Evolutionary conservation across 768 basidiomycete species (phyloP), one percentile per base, ranked within the genome.

Genomic region (Phanerochaete carnosa): DNA sequence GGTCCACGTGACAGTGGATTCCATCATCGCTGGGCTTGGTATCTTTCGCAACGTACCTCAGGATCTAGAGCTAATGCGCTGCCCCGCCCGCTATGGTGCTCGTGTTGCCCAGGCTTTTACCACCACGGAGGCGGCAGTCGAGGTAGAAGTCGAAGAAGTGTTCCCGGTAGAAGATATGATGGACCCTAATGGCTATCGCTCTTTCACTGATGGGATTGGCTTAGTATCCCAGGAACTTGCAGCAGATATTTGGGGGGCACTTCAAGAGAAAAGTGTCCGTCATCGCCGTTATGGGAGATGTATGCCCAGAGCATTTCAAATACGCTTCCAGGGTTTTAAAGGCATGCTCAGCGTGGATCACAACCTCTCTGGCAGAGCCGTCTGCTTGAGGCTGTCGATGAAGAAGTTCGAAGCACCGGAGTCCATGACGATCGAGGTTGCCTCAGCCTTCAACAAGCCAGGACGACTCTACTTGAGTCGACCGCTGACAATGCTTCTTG

Each of bases 51-150:
- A 78, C 2, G 33, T 64, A 7, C 79, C 30, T 23, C 80, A 79
- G 37, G 83, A 85, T 63, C 63, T 58, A 19, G 64, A 67, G 1
- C 72, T 87, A 12, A 79, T 77, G 30, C 73, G 70, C 55, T 86
- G 84, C 60, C 86, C 86, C 4, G 85, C 86, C 22, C 77, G 86
- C 60, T 86, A 84, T 70, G 88, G 81, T 0, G 88, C 88, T 3
- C 76, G 88, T 26, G 75, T 88, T 29, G 83, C 86, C 8, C 86
- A 84, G 66, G 86, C 85, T 0, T 89, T 89, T 66, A 88, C 88
- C 1, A 79, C 87, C 1, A 90, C 88, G 0, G 86, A 89, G 62
- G 75, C 81, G 0, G 80, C 83, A 7, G 66, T 81, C 43, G 72
- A 81, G n/a, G 69, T 76, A 35, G 54, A 67, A 45, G 52, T 37